A percentile compares a stretch with the other conserved stretches of the same genome.
phyloP scores from a whole-genome alignment of 768 basidiomycete genomes.

The Rubroboletus pulcherrimus region DNA sequence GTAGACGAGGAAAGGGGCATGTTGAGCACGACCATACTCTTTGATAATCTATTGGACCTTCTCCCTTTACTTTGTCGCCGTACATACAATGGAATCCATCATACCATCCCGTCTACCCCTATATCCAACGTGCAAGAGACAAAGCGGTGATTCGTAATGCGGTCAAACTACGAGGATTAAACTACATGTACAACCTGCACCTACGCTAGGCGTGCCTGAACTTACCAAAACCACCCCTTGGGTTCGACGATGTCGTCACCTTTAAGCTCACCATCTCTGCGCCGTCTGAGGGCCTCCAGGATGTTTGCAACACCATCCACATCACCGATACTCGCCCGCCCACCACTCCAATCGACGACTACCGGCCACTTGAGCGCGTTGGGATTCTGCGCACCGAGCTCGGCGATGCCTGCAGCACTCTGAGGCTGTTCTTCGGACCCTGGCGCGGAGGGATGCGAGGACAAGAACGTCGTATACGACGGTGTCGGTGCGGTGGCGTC shows the following conservation, averaged over 20 bases:
- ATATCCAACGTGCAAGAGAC: neutral
- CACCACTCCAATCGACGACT: constrained; percentile 73
- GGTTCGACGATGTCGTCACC: constrained; percentile 39
- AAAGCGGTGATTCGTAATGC: neutral
- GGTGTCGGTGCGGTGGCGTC: constrained; percentile 31
- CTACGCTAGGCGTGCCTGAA: neutral
- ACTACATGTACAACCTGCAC: neutral
- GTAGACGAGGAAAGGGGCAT: no score
- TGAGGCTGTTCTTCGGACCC: constrained; percentile 38
- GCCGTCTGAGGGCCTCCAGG: constrained; percentile 60
- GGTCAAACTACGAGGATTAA: neutral
- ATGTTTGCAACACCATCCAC: constrained; percentile 66
- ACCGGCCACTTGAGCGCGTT: constrained; percentile 72
- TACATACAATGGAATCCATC: neutral
- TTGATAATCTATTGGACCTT: neutral
- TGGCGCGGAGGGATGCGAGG: constrained; percentile 52
- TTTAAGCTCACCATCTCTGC: constrained; percentile 63
- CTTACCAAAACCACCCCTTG: constrained; percentile 53
- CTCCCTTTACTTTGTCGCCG: neutral
- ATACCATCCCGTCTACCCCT: neutral
- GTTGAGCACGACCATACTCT: neutral
- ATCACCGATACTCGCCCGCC: constrained; percentile 62
- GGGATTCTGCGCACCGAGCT: constrained; percentile 53
- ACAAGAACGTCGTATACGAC: constrained; percentile 45
- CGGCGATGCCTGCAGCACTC: constrained; percentile 42